Evolutionary conservation across 1,284 basidiomycete genomes (phyloP).

Genomic region (Erythrobasidium hasegawianum): DNA sequence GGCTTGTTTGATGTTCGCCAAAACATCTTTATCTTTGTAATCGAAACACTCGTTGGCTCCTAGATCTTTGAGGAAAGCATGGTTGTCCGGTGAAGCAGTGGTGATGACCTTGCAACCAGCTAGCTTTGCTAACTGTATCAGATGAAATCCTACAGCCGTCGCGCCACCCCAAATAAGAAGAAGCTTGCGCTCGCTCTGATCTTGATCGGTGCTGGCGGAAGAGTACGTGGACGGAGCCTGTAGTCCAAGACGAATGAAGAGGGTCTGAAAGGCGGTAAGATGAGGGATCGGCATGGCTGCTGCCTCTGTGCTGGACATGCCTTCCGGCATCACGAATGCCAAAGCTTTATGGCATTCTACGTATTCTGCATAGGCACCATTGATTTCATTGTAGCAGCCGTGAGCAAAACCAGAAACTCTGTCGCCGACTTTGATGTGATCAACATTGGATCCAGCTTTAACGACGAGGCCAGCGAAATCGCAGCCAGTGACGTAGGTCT

Average conservation of each 20-base stretch:
- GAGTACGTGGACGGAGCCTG: too few relatives aligned
- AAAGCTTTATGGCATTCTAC: slow-evolving; percentile 45
- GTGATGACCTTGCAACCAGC: slow-evolving; percentile 59
- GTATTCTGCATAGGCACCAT: slow-evolving; percentile 52
- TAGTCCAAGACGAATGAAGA: too few relatives aligned
- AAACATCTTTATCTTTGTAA: slow-evolving; percentile 28
- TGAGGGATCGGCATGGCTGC: slow-evolving; percentile 44
- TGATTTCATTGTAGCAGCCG: slow-evolving; percentile 48
- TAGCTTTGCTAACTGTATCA: slow-evolving; percentile 56
- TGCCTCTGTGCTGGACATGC: slow-evolving; percentile 54
- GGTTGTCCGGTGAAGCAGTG: slow-evolving; percentile 56
- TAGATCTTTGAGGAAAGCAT: slow-evolving; percentile 52
- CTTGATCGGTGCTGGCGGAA: too few relatives aligned
- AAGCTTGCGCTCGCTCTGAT: slow-evolving; percentile 46
- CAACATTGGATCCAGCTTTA: slow-evolving; percentile 57
- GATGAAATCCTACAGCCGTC: slow-evolving; percentile 53
- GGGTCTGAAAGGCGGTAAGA: slow-evolving; percentile 48
- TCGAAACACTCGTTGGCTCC: slow-evolving; percentile 59
- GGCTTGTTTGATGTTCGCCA: too few relatives aligned
- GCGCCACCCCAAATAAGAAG: slow-evolving; percentile 52
- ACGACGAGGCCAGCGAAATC: slow-evolving; percentile 61
- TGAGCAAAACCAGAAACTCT: slow-evolving; percentile 56
- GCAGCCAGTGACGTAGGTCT: slow-evolving; percentile 54
- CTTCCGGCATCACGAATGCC: slow-evolving; percentile 47
- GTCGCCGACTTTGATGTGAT: slow-evolving; percentile 57